Conservation (phyloP, 495 filamentous ascomycete genomes). For the Trichocladium antarcticum region DNA sequence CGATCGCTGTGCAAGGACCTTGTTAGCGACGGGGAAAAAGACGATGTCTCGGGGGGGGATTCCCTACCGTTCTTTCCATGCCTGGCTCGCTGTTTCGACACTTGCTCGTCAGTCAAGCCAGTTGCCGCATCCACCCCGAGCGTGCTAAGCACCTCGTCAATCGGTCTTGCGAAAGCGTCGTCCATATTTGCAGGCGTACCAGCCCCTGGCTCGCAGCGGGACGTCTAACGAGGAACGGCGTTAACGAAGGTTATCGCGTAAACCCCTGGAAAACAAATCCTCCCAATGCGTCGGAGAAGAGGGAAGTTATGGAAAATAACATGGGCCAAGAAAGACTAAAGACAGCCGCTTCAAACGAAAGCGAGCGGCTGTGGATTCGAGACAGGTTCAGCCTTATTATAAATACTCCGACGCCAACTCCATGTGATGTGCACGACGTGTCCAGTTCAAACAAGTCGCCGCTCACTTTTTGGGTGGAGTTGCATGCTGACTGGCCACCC, state of each 20-base stretch:
- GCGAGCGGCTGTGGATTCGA: slow-evolving; percentile 9
- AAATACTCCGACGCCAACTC: background rate
- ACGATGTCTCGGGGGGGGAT: background rate
- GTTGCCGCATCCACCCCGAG: slow-evolving; percentile 55
- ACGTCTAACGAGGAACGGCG: slow-evolving; percentile 2
- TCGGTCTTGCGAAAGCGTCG: slow-evolving; percentile 59
- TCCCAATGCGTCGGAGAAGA: slow-evolving; percentile 15
- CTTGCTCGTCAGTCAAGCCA: slow-evolving; percentile 62
- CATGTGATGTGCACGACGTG: slow-evolving; percentile 26
- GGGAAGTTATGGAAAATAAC: slow-evolving; percentile 5
- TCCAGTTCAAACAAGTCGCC: slow-evolving; percentile 23
- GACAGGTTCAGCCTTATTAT: slow-evolving; percentile 16
- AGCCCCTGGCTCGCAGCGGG: slow-evolving; percentile 9
- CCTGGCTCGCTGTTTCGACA: slow-evolving; percentile 49
- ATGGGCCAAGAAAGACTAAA: slow-evolving; percentile 8
- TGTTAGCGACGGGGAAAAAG: slow-evolving; percentile 3
- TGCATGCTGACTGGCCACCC: slow-evolving; percentile 12
- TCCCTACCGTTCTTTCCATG: slow-evolving; percentile 77
- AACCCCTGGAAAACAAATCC: background rate
- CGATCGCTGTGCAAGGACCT: slow-evolving; percentile 53
- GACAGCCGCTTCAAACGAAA: slow-evolving; percentile 6
- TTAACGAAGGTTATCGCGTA: background rate
- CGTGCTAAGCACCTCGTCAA: slow-evolving; percentile 55
- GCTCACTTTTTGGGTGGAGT: slow-evolving; percentile 7
- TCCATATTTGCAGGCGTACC: slow-evolving; percentile 49